A percentile compares a stretch with the other conserved stretches of the same genome.
These are phyloP conservation scores for Nicotiana obtusifolia DNA, from an alignment of 257 asterid genomes.

Conservation along the genomic window DNA sequence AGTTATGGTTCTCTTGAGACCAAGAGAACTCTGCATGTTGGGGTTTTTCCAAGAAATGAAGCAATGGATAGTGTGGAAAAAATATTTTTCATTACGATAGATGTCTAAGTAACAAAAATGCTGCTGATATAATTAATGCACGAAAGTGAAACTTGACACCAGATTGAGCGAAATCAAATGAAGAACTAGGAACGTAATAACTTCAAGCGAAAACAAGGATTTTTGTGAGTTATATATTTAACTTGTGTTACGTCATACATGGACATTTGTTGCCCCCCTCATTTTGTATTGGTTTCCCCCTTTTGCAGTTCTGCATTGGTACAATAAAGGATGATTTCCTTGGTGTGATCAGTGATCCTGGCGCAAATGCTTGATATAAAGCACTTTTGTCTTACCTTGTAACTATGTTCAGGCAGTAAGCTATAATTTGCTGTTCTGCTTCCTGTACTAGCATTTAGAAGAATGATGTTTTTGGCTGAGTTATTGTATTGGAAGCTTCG, in stretches of 20 bases:
- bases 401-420: background rate
- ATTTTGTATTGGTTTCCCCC: background rate
- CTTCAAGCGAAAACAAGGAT: background rate
- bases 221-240: background rate
- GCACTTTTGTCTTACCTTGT: background rate
- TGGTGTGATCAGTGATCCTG: slow-evolving; percentile 88
- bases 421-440: background rate
- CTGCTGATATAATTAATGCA: background rate
- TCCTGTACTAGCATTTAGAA: no score
- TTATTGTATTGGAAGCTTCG: background rate
- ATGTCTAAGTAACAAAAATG: background rate
- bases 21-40: background rate
- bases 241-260: background rate
- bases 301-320: slow-evolving; percentile 80
- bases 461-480: background rate
- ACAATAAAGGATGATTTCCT: slow-evolving; percentile 86
- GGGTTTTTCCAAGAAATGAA: background rate
- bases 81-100: background rate
- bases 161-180: background rate
- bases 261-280: background rate
- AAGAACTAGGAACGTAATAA: background rate
- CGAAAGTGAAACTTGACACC: background rate
- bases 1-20: background rate
- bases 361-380: slow-evolving; percentile 46
- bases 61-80: background rate